A percentile compares a stretch with the other conserved stretches of the same genome.
Evolutionary conservation across 352 stramenopile species (phyloP).

Genomic region (Globisporangium camurandrum): DNA sequence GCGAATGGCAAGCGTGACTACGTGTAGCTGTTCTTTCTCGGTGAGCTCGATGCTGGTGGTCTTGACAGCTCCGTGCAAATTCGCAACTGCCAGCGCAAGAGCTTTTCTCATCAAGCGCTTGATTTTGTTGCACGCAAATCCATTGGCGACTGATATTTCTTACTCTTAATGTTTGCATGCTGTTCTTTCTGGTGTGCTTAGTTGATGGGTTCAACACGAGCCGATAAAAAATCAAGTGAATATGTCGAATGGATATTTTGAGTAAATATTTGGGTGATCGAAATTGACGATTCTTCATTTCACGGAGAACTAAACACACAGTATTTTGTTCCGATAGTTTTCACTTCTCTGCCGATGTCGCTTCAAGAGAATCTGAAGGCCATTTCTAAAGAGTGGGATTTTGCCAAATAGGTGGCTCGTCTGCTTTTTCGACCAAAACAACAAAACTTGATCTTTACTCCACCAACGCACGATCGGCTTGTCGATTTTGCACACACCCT

Average conservation of each 20-base stretch:
- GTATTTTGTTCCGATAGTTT: too few species aligned
- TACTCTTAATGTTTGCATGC: not conserved
- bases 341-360: too few species aligned
- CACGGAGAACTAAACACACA: not conserved
- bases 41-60: not conserved
- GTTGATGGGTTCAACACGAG: not conserved
- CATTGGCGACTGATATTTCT: not conserved
- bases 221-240: not conserved
- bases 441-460: too few species aligned
- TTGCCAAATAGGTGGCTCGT: too few species aligned
- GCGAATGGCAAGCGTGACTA: too few species aligned
- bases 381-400: too few species aligned
- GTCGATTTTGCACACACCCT: too few species aligned
- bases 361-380: too few species aligned
- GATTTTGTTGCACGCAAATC: not conserved
- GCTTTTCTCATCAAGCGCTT: not conserved
- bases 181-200: not conserved
- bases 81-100: constrained; percentile 6
- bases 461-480: too few species aligned
- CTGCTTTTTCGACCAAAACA: too few species aligned
- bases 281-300: constrained; percentile 1
- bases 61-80: constrained; percentile 3
- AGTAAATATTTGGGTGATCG: not conserved
- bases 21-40: constrained; percentile 4
- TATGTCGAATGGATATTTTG: not conserved